Base-by-base conservation (phyloP, 495 filamentous ascomycete species). In the Parathielavia appendiculata region DNA sequence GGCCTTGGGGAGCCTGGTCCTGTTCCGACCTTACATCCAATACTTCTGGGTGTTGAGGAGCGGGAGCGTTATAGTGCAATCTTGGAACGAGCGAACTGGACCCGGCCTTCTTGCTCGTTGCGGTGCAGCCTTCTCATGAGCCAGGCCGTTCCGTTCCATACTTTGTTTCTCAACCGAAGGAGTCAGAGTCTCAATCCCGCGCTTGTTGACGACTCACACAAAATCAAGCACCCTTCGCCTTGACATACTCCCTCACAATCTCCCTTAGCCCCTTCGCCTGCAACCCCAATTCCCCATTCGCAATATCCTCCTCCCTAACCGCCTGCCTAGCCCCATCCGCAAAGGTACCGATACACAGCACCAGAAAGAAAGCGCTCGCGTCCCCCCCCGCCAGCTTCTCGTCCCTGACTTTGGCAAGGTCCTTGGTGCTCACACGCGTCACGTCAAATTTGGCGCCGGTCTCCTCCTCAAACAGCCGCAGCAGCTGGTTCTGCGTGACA, bases 401-500 rank as follows among this genome's bases (percentile, higher is more conserved):
- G 49, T 66, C 62, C 0, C 70, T 70, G 36, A 63, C 58, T 47
- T 67, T 68, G 32, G 75, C 71, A 34, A 79, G 9, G 22, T 75
- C 76, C 0, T 69, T 68, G 0, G 76, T 74, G 17, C 53, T 63
- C 5, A 56, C 60, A 16, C 70, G 63, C 34, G 63, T 67, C 44
- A 71, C 63, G 12, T 61, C 67, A 67, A 72, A 74, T 46, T 71
- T 68, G 40, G 67, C 63, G 1, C 75, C 79, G 6, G 71, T 70
- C 41, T 73, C 60, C 56, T 75, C 77, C 49, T 78, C 77, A 9
- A 76, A 67, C 17, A 74, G 59, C 12, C 63, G 60, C 0, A 83
- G 61, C 20, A 84, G 63, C 56, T 82, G 59, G 30, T 78, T 77
- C 66, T 80, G 79, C 3, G 78, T 76, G 4, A 73, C 70, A 0